Conservation (phyloP, 2,329 filamentous ascomycete genomes). For the Venturia pyrina region DNA sequence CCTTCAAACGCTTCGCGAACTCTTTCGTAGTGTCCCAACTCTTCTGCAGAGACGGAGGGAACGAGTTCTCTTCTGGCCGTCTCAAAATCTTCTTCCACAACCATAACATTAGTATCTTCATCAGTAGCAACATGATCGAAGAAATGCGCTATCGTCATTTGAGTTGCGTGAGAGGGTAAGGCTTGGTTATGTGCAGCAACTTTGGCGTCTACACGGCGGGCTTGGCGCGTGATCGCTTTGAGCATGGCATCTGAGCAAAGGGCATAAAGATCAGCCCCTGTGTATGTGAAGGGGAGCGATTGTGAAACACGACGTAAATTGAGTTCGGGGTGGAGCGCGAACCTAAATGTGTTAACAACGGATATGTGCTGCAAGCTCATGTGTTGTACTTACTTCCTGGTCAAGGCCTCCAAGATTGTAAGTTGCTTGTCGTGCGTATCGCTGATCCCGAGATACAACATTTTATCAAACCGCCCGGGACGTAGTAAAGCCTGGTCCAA, state of each 20-base stretch:
- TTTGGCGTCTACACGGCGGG: constrained; percentile 71
- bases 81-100: constrained; percentile 80
- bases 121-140: constrained; percentile 84
- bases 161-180: constrained; percentile 13
- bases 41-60: constrained; percentile 86
- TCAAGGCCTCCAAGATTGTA: constrained; percentile 87
- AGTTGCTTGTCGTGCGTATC: constrained; percentile 96
- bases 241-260: constrained; percentile 98
- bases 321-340: constrained; percentile 69
- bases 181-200: constrained; percentile 56
- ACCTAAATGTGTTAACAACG: constrained; percentile 41
- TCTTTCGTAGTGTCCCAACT: constrained; percentile 80
- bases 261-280: constrained; percentile 93
- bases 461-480: constrained; percentile 92
- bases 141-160: constrained; percentile 80
- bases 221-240: constrained; percentile 90
- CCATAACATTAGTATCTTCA: constrained; percentile 77
- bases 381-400: constrained; percentile 64
- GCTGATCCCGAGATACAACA: constrained; percentile 92
- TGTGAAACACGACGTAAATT: constrained; percentile 67
- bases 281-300: constrained; percentile 86
- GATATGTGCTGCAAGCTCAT: not conserved
- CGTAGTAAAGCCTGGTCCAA: constrained; percentile 82
- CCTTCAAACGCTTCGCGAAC: constrained; percentile 80
- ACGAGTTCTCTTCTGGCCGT: constrained; percentile 75